Evolutionary conservation across 73 alveolate species (phyloP).

Genomic region (Paramecium sonneborni): DNA sequence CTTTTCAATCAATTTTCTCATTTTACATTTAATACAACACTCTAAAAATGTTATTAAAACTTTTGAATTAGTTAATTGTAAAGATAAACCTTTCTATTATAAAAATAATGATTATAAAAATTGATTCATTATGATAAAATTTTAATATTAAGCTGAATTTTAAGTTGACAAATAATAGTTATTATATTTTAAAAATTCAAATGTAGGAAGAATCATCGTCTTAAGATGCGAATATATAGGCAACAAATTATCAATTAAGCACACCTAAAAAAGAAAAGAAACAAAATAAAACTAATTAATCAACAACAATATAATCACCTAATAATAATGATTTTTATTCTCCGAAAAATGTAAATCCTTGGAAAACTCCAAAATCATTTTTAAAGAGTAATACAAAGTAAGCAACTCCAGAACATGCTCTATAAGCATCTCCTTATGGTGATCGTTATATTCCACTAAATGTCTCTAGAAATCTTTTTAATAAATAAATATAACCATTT

Average conservation of each 20-base stretch:
- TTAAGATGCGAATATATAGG: neutral
- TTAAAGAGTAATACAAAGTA: neutral
- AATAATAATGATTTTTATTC: constrained; percentile 10
- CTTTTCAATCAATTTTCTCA: too few species aligned
- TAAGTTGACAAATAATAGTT: neutral
- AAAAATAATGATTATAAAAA: too few species aligned
- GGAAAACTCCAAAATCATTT: constrained; percentile 55
- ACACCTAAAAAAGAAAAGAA: neutral
- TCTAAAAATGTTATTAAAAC: neutral
- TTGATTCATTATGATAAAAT: neutral
- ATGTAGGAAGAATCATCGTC: neutral
- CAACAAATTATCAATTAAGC: neutral
- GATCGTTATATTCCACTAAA: constrained; percentile 46
- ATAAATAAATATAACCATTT: constrained; percentile 43
- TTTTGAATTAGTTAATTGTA: neutral
- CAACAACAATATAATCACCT: constrained; percentile 20
- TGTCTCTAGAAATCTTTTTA: constrained; percentile 13
- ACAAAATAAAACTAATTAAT: neutral
- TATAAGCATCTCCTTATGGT: neutral
- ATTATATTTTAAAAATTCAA: constrained; percentile 24
- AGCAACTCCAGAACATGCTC: neutral
- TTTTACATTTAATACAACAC: too few species aligned
- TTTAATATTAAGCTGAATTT: neutral
- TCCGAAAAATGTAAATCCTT: constrained; percentile 21
- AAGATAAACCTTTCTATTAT: too few species aligned